Percentiles rank a stretch among this genome's conserved stretches.
These are phyloP conservation scores for Paxillus ammoniavirescens DNA, from an alignment of 768 basidiomycete species.

Conservation along the genomic window DNA sequence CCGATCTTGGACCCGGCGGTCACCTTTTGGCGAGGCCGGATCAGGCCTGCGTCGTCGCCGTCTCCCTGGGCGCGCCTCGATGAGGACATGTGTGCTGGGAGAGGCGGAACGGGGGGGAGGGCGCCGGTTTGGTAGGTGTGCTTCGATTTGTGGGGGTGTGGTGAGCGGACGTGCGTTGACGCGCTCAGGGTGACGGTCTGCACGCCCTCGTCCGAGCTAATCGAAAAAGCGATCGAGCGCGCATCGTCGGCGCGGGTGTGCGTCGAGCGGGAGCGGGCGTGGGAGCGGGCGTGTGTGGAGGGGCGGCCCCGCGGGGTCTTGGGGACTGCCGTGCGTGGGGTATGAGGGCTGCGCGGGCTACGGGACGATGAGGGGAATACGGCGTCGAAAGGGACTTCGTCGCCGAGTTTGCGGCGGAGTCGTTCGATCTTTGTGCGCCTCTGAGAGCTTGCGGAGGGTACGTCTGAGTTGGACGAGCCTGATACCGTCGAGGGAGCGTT, in stretches of 20 bases:
- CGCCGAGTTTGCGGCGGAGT: constrained; percentile 58
- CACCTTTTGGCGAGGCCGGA: constrained; percentile 20
- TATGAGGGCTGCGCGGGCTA: background rate
- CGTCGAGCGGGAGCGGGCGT: constrained; percentile 1
- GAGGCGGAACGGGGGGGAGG: constrained; percentile 23
- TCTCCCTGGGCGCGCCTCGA: background rate
- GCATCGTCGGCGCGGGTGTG: constrained; percentile 16
- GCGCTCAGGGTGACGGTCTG: constrained; percentile 22
- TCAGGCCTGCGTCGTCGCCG: constrained; percentile 15
- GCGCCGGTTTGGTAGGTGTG: constrained; percentile 19
- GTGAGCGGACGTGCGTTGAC: constrained; percentile 13
- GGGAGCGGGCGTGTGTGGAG: constrained; percentile 3
- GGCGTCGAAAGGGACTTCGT: constrained; percentile 58
- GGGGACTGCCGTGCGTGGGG: constrained; percentile 10
- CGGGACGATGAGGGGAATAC: constrained; percentile 45
- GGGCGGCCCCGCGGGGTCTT: background rate
- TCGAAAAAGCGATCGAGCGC: constrained; percentile 22
- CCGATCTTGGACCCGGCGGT: constrained; percentile 25
- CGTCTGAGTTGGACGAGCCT: constrained; percentile 19
- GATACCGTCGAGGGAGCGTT: constrained; percentile 25
- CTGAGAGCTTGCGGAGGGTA: constrained; percentile 38
- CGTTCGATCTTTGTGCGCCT: constrained; percentile 63
- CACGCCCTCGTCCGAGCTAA: constrained; percentile 27
- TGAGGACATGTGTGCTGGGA: constrained; percentile 16
- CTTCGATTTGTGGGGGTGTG: constrained; percentile 12